Conservation (phyloP, 352 stramenopile genomes). For the Thalassiosira pacifica region DNA sequence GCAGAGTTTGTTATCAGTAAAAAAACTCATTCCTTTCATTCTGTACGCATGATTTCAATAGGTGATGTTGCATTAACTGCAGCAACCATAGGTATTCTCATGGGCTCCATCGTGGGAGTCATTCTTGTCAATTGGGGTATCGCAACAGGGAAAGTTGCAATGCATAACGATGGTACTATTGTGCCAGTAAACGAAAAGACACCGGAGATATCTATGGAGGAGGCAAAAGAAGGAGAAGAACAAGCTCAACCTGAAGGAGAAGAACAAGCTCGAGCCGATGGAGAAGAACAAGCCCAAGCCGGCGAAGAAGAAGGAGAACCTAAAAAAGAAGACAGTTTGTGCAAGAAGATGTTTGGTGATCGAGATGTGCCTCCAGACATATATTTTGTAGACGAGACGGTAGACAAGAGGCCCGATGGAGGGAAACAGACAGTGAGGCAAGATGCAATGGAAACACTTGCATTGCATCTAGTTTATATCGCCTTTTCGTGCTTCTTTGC, state of each 20-base stretch:
- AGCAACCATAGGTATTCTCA: constrained; percentile 20
- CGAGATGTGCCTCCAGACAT: constrained; percentile 8
- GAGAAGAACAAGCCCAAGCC: neutral
- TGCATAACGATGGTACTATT: constrained; percentile 8
- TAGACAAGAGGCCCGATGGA: neutral
- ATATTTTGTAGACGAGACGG: neutral
- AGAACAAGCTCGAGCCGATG: neutral
- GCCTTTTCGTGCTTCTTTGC: constrained; percentile 19
- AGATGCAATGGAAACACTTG: constrained; percentile 15
- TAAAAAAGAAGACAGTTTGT: constrained; percentile 11
- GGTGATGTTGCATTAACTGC: constrained; percentile 22
- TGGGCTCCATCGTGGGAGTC: constrained; percentile 13
- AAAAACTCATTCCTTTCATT: neutral
- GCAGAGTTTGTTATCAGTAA: neutral
- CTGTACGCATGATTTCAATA: neutral
- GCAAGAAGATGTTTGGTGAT: constrained; percentile 23
- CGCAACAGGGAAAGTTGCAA: constrained; percentile 24
- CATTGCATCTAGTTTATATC: constrained; percentile 15
- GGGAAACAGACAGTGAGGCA: constrained; percentile 21
- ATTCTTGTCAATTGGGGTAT: constrained; percentile 20
- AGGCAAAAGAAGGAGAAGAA: neutral
- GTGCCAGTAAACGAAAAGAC: neutral
- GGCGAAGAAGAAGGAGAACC: too few relatives aligned
- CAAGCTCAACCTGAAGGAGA: too few relatives aligned
- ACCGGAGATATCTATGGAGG: neutral